phyloP scores from a whole-genome alignment of 2,329 filamentous ascomycete genomes.

The Colletotrichum sansevieriae region DNA sequence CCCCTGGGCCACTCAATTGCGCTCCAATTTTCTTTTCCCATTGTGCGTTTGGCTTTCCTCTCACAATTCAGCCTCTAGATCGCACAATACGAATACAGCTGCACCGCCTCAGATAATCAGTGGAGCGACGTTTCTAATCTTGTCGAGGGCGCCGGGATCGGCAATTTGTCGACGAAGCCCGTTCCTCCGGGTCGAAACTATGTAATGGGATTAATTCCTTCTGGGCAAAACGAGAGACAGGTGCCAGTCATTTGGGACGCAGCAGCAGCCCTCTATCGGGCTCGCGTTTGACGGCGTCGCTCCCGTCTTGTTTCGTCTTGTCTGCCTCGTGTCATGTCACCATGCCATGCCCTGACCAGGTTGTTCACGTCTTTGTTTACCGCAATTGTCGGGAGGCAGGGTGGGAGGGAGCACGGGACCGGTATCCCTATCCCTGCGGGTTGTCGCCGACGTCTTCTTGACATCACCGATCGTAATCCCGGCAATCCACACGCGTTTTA shows the following conservation, averaged over 20 bases:
- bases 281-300: conserved; percentile 1
- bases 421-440: background rate
- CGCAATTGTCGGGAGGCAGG: background rate
- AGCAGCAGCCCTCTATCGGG: background rate
- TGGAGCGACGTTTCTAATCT: conserved; percentile 24
- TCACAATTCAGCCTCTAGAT: background rate
- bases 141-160: conserved; percentile 11
- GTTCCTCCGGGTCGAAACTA: conserved; percentile 35
- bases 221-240: background rate
- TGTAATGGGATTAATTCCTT: background rate
- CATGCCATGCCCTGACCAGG: background rate
- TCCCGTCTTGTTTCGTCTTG: background rate
- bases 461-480: conserved; percentile 32
- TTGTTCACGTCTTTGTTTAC: conserved; percentile 1
- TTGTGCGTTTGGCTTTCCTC: conserved; percentile 9
- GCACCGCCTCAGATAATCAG: conserved; percentile 8
- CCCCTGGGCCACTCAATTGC: too few species aligned
- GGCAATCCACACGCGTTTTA: conserved; percentile 8
- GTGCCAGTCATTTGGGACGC: background rate
- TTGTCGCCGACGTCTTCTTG: conserved; percentile 34
- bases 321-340: conserved; percentile 4
- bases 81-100: background rate
- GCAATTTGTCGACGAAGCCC: conserved; percentile 16
- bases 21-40: background rate
- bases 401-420: background rate